A percentile compares a stretch with the other conserved stretches of the same genome.
phyloP scores from a whole-genome alignment of 495 filamentous ascomycete species.

The Penicillium waksmanii region DNA sequence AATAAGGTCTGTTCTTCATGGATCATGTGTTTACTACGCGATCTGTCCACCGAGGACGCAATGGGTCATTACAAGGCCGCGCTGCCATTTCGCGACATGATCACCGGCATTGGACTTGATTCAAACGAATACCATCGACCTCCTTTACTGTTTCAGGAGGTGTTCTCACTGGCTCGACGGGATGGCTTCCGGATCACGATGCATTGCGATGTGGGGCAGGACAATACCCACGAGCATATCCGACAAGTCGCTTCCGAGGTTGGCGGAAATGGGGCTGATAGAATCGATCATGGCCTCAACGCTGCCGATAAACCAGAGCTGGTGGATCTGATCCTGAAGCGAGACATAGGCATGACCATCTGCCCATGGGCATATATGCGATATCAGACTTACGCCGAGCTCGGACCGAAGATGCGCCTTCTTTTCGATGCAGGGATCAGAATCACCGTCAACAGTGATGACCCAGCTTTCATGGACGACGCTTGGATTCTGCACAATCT shows the following conservation, averaged over 20 bases:
- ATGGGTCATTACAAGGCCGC: too few species aligned
- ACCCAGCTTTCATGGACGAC: not conserved
- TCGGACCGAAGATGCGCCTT: slow-evolving; percentile 8
- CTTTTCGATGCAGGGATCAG: slow-evolving; percentile 9
- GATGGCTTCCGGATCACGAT: slow-evolving; percentile 8
- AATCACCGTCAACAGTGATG: slow-evolving; percentile 5
- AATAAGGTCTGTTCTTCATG: too few species aligned
- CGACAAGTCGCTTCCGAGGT: slow-evolving; percentile 8
- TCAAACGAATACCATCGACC: slow-evolving; percentile 6
- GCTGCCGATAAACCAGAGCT: slow-evolving; percentile 6
- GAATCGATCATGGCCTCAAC: too few species aligned
- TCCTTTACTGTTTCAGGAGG: slow-evolving; percentile 4
- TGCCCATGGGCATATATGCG: slow-evolving; percentile 7
- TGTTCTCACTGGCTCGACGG: slow-evolving; percentile 5
- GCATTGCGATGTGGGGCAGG: slow-evolving; percentile 7
- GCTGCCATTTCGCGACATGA: not conserved
- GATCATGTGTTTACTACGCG: too few species aligned
- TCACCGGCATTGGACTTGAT: slow-evolving; percentile 5
- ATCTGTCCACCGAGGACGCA: too few species aligned
- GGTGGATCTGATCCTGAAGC: slow-evolving; percentile 7
- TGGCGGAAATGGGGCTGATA: not conserved
- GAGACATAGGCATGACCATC: slow-evolving; percentile 8
- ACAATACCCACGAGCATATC: slow-evolving; percentile 9
- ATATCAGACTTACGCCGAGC: slow-evolving; percentile 8
- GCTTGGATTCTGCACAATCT: too few species aligned